These are phyloP conservation scores for Calonectria ilicicola DNA, from an alignment of 2,329 filamentous ascomycete species.

Conservation along the genomic window DNA sequence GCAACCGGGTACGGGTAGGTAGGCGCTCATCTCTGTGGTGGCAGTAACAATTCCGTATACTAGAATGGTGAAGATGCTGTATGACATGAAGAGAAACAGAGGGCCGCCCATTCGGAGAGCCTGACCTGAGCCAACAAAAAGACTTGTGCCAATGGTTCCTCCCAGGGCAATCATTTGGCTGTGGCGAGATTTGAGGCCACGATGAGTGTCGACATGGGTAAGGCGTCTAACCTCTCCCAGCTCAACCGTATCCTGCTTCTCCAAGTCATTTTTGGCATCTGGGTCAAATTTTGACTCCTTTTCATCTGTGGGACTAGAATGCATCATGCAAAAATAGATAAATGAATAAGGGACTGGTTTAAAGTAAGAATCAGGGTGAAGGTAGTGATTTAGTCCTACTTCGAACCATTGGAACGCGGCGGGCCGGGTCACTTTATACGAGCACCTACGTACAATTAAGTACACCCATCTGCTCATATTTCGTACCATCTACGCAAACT, in stretches of 20 bases:
- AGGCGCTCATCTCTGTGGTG: constrained; percentile 47
- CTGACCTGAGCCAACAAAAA: constrained; percentile 21
- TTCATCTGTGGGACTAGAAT: not conserved
- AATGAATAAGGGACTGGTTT: not conserved
- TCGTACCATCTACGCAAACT: not conserved
- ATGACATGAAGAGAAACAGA: constrained; percentile 58
- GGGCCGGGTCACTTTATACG: not conserved
- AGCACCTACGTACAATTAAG: not conserved
- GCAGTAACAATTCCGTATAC: constrained; percentile 67
- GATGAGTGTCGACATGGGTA: not conserved
- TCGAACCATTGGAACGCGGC: not conserved
- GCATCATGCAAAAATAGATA: not conserved
- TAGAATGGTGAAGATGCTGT: constrained; percentile 63
- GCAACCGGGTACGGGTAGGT: constrained; percentile 37
- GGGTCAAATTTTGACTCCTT: not conserved
- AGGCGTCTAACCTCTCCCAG: not conserved
- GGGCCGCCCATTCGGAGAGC: constrained; percentile 40
- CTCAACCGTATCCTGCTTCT: not conserved
- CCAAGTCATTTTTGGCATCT: not conserved
- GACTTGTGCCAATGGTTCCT: constrained; percentile 25
- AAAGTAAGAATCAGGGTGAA: not conserved
- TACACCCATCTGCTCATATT: not conserved
- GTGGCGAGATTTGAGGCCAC: constrained; percentile 44
- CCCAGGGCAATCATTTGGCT: constrained; percentile 43
- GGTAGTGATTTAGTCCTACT: not conserved